Percentiles rank a stretch among this genome's conserved stretches.
phyloP scores from a whole-genome alignment of 805 yeast species.

The Candida maris region DNA sequence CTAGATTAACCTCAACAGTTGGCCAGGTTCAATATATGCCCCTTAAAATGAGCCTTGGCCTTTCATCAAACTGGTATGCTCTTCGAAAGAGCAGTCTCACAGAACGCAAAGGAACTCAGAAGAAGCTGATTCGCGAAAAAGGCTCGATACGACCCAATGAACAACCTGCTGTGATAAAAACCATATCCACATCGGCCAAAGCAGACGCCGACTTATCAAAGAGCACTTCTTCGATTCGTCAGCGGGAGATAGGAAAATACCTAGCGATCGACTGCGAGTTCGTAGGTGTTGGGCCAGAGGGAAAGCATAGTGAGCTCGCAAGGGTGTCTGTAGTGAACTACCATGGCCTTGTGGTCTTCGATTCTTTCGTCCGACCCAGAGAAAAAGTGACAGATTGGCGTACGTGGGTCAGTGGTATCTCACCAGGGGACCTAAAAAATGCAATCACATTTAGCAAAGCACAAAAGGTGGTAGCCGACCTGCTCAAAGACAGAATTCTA shows the following conservation, averaged over 20 bases:
- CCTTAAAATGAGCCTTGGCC: background rate
- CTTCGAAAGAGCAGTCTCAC: conserved; percentile 11
- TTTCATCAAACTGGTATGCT: conserved; percentile 25
- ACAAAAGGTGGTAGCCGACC: conserved; percentile 49
- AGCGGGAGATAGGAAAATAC: conserved; percentile 61
- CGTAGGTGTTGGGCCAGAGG: conserved; percentile 84
- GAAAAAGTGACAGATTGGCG: conserved; percentile 86
- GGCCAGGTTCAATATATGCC: too few relatives aligned
- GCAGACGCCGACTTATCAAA: background rate
- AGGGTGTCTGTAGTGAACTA: conserved; percentile 85
- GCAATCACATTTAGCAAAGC: conserved; percentile 71
- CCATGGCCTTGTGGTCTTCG: conserved; percentile 69
- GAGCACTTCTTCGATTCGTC: conserved; percentile 7
- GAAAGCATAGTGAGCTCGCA: conserved; percentile 68
- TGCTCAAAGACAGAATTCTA: conserved; percentile 53
- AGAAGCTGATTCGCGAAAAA: too few relatives aligned
- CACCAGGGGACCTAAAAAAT: conserved; percentile 60
- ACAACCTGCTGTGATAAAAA: too few relatives aligned
- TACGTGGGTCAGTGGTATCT: conserved; percentile 87
- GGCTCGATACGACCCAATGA: too few relatives aligned
- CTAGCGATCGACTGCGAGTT: conserved; percentile 91
- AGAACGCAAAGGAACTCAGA: too few relatives aligned
- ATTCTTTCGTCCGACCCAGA: conserved; percentile 69
- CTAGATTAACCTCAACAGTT: too few relatives aligned
- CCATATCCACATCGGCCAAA: conserved; percentile 3